Base-by-base conservation (phyloP, 805 yeast species). In the Hanseniaspora nectarophila region DNA sequence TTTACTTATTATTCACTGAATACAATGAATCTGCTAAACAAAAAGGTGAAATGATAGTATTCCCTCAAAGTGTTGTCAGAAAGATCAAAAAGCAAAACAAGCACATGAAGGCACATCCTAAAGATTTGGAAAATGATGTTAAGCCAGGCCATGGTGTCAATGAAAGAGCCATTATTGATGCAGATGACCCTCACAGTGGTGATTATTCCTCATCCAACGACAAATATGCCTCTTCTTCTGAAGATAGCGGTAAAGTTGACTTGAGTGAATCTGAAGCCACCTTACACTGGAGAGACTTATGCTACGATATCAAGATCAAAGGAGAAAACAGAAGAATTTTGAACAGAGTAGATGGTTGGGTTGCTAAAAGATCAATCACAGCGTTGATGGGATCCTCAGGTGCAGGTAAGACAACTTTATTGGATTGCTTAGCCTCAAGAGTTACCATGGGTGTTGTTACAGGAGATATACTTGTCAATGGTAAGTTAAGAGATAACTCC, bases 331-430 rank as follows among this genome's bases (percentile, higher is more conserved):
- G 85, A 60, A 69, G 76, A 54, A 71, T 82, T 55, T 66, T 82
- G 60, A 70, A 71, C 55, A 72, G 74, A 56, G 82, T 82, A 53
- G 81, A 80, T 60, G 89, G 88, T 39, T 82, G 82, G 78, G 85
- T 82, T 48, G 76, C 77, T 59, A 87, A 87, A 4, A 87, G 87
- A 56, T 80, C 84, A 43, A 66, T 82, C 62, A 82, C 87, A 43
- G 89, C 89, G 1, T 63, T 78, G 50, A 76, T 78, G 82, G 84
- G 85, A 57, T 80, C 80, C 26, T 77, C 85, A 45, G 86, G 86
- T 64, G 87, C 87, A 51, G 87, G 87, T 69, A 81, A 81, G 61
- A 81, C 87, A 16, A 81, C 87, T 2, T 66, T 81, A 55, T 70
- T 81, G 56, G 81, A 81, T 66, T 77, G 78, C 55, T 68, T 81